These are phyloP conservation scores for Phenoliferia sp. DNA, from an alignment of 1,284 basidiomycete species.

Conservation along the genomic window DNA sequence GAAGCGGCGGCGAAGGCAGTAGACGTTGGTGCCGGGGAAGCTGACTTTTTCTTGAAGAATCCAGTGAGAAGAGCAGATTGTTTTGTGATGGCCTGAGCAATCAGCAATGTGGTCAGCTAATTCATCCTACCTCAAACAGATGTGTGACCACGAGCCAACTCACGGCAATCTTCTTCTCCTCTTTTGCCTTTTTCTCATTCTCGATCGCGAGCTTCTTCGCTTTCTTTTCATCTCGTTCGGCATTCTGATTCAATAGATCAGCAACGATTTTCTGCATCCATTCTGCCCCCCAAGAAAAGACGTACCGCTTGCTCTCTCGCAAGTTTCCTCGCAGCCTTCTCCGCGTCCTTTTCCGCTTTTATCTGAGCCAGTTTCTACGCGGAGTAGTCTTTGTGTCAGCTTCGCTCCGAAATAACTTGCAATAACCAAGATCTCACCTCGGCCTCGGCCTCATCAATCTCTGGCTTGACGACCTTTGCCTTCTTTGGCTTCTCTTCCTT, in stretches of 20 bases:
- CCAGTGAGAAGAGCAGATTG: conserved; percentile 14
- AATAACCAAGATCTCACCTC: conserved; percentile 1
- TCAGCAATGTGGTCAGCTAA: neutral
- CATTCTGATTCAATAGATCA: neutral
- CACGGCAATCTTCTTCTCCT: conserved; percentile 5
- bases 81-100: conserved; percentile 20
- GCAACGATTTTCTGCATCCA: neutral
- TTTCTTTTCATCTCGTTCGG: conserved; percentile 17
- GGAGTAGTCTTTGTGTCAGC: neutral
- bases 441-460: conserved; percentile 1
- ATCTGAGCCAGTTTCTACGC: conserved; percentile 11
- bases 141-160: neutral
- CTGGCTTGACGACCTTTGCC: neutral
- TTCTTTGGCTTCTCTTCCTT: conserved; percentile 10
- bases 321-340: conserved; percentile 15
- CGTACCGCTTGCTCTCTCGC: conserved; percentile 11
- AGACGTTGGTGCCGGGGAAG: conserved; percentile 13
- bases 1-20: conserved; percentile 5
- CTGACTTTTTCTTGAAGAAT: conserved; percentile 29
- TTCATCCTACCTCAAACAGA: neutral
- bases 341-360: conserved; percentile 17
- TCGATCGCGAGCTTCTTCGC: conserved; percentile 14
- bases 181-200: conserved; percentile 18
- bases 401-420: neutral
- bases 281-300: neutral